Conservation (phyloP, 495 filamentous ascomycete genomes). For the Penicillium mononematosum region DNA sequence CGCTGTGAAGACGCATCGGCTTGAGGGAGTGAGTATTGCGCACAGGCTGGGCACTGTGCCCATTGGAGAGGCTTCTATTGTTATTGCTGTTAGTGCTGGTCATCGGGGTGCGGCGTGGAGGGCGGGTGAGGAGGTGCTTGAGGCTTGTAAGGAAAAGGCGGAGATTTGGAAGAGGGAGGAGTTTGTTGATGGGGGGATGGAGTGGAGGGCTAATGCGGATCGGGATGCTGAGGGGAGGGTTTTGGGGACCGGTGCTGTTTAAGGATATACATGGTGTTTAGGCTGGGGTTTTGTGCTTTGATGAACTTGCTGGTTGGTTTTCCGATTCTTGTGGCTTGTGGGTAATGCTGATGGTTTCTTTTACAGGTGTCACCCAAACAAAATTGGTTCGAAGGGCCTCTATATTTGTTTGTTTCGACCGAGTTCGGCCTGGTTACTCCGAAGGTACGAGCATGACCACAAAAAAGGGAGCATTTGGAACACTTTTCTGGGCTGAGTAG, state of each 20-base stretch:
- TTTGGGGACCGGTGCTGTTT: not conserved
- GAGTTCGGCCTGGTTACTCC: no score
- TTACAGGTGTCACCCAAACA: not conserved
- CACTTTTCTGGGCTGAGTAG: conserved; percentile 20
- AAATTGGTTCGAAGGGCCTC: not conserved
- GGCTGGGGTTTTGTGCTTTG: conserved; percentile 1
- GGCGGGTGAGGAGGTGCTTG: conserved; percentile 86
- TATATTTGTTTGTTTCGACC: not conserved
- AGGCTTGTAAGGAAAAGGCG: conserved; percentile 77
- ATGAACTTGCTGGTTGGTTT: not conserved
- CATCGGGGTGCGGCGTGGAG: conserved; percentile 89
- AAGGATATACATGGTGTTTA: conserved; percentile 1
- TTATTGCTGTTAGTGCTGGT: conserved; percentile 80
- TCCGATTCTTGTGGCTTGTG: not conserved
- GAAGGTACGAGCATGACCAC: not conserved
- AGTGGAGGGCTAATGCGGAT: conserved; percentile 93
- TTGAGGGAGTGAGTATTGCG: conserved; percentile 71
- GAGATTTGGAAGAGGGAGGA: conserved; percentile 98
- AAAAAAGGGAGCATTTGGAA: not conserved
- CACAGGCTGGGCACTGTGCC: conserved; percentile 87
- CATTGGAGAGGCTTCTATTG: conserved; percentile 86
- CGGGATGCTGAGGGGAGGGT: conserved; percentile 51
- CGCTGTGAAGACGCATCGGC: conserved; percentile 56
- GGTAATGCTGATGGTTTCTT: not conserved
- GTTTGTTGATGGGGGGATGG: conserved; percentile 74